phyloP scores from a whole-genome alignment of 768 basidiomycete species.

The Galerina marginata region DNA sequence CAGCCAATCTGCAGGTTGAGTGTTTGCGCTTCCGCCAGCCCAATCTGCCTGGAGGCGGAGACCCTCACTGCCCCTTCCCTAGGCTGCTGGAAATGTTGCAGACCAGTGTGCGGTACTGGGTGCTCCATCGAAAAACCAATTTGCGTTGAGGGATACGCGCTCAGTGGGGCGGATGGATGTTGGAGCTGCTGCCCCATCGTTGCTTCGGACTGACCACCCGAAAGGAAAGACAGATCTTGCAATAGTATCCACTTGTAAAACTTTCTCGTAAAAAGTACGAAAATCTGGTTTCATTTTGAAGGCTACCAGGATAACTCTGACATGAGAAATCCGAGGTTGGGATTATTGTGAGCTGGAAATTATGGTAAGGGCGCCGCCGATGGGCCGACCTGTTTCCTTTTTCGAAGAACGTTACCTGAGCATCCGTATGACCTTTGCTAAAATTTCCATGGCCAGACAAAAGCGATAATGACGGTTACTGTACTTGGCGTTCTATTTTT shows the following conservation, averaged over 20 bases:
- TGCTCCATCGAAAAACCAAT: constrained; percentile 7
- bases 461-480: no score
- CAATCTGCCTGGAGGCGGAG: constrained; percentile 7
- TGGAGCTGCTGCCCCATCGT: constrained; percentile 15
- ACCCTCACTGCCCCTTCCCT: background rate
- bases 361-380: no score
- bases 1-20: constrained; percentile 1
- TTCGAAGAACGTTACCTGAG: no score
- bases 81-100: constrained; percentile 14
- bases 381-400: no score
- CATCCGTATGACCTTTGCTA: no score
- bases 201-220: background rate
- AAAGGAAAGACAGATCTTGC: background rate
- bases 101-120: constrained; percentile 1
- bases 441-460: no score
- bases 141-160: background rate
- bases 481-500: no score
- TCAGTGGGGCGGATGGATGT: constrained; percentile 8
- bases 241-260: background rate
- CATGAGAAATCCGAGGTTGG: no score
- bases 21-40: constrained; percentile 1
- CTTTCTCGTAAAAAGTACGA: no score
- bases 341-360: no score
- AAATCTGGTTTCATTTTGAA: no score
- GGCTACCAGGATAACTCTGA: no score